Conservation (phyloP, 257 asterid genomes). For the Avicennia marina region DNA sequence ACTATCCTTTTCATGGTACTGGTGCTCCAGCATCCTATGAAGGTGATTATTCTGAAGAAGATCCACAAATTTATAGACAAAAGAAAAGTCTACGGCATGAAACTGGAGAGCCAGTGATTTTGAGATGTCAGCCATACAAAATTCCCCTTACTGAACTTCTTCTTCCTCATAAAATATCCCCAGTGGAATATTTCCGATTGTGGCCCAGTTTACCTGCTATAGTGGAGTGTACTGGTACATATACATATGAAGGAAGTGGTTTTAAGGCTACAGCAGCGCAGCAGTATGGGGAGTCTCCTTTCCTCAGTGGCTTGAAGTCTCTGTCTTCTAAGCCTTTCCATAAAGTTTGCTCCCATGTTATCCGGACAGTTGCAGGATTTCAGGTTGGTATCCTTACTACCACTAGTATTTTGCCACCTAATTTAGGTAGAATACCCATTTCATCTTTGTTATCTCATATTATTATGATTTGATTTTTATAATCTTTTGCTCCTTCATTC, state of each 20-base stretch:
- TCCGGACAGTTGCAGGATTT: slow-evolving; percentile 93
- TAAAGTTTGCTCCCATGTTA: slow-evolving; percentile 90
- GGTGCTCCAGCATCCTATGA: slow-evolving; percentile 61
- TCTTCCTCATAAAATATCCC: slow-evolving; percentile 89
- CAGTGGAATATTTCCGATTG: slow-evolving; percentile 91
- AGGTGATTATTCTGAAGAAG: slow-evolving; percentile 75
- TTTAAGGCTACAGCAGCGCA: slow-evolving; percentile 97
- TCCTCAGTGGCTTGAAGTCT: slow-evolving; percentile 80
- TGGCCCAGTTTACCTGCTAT: slow-evolving; percentile 98
- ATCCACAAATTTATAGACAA: slow-evolving; percentile 59
- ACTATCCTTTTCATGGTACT: slow-evolving; percentile 79
- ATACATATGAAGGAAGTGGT: slow-evolving; percentile 95
- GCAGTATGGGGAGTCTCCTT: slow-evolving; percentile 97
- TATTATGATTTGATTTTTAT: too few species aligned
- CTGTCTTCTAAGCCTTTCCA: slow-evolving; percentile 89
- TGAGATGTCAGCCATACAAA: slow-evolving; percentile 95
- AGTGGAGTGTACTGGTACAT: slow-evolving; percentile 85
- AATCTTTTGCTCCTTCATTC: too few species aligned
- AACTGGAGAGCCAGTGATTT: slow-evolving; percentile 69
- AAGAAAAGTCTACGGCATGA: slow-evolving; percentile 59
- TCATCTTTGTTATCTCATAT: not conserved
- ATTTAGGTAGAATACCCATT: not conserved
- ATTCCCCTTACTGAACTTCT: slow-evolving; percentile 92
- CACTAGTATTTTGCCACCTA: not conserved
- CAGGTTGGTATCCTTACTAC: slow-evolving; percentile 54